Percentiles rank a stretch among this genome's conserved stretches.
phyloP scores from a whole-genome alignment of 169 alveolate genomes.

The Sarcocystis neurona region DNA sequence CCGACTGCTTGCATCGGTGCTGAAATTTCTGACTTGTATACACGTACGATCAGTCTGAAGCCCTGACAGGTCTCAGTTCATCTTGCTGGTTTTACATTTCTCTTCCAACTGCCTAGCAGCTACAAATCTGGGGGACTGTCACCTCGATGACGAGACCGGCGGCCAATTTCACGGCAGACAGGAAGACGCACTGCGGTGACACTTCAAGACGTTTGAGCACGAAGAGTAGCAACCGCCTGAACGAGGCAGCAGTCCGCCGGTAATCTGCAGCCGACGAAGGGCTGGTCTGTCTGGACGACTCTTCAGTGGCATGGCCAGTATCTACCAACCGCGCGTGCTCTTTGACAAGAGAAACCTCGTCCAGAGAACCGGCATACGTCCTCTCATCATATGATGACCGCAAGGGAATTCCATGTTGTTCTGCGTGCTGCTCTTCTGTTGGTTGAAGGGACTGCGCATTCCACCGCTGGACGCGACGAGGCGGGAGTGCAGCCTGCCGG shows the following conservation, averaged over 20 bases:
- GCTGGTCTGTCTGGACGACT: background rate
- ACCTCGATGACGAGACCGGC: conserved; percentile 39
- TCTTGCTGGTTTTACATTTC: background rate
- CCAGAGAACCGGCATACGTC: background rate
- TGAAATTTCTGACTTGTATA: background rate
- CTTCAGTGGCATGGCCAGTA: background rate
- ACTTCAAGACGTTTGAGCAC: background rate
- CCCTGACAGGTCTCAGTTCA: background rate
- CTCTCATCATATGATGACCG: too few relatives aligned
- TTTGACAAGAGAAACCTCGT: background rate
- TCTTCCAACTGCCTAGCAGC: background rate
- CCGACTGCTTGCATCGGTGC: background rate
- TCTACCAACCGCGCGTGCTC: background rate
- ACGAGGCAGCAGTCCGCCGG: background rate
- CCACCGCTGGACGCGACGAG: too few relatives aligned
- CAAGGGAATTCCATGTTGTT: too few relatives aligned
- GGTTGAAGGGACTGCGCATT: too few relatives aligned
- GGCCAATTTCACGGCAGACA: conserved; percentile 8
- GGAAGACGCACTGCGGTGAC: conserved; percentile 10
- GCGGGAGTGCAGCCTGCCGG: too few relatives aligned
- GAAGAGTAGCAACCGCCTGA: conserved; percentile 4
- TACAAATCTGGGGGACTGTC: background rate
- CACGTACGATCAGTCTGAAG: background rate
- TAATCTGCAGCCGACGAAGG: background rate
- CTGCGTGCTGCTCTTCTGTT: too few relatives aligned